These are phyloP conservation scores for Arabis alpina DNA, from an alignment of 345 rosid genomes.

Conservation along the genomic window DNA sequence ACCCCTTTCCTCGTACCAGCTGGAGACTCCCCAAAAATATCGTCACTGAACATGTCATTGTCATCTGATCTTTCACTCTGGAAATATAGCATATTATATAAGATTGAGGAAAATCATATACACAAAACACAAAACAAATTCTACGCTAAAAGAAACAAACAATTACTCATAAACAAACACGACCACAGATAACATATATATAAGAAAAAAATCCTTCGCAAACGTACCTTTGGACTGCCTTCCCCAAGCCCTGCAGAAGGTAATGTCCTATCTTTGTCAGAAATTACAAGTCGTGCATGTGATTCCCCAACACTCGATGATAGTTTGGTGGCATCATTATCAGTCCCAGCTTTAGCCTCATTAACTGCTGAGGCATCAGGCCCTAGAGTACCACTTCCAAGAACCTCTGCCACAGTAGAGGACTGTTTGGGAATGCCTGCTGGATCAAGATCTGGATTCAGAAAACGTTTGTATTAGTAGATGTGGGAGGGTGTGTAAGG, in stretches of 20 bases:
- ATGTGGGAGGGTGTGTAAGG: neutral
- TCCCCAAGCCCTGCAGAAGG: conserved; percentile 72
- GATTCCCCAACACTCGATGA: conserved; percentile 55
- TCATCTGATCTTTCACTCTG: conserved; percentile 77
- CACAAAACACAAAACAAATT: neutral
- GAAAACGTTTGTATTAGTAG: conserved; percentile 8
- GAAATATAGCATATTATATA: conserved; percentile 27
- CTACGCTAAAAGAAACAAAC: neutral
- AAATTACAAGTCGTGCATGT: conserved; percentile 51
- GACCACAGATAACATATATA: neutral
- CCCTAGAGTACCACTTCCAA: conserved; percentile 14
- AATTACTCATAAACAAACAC: neutral
- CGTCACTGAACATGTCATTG: conserved; percentile 66
- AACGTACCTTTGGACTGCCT: conserved; percentile 80
- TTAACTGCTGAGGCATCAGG: conserved; percentile 6
- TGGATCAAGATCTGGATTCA: neutral
- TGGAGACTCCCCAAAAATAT: conserved; percentile 89
- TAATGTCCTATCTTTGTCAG: conserved; percentile 46
- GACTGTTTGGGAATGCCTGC: neutral
- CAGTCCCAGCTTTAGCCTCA: conserved; percentile 5
- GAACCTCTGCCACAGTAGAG: conserved; percentile 14
- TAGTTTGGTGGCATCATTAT: conserved; percentile 37
- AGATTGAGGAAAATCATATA: neutral
- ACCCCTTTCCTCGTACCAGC: conserved; percentile 59
- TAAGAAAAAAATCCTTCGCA: neutral